Evolutionary conservation across 2,329 filamentous ascomycete species (phyloP).

Genomic region (Bipolaris zeicola): DNA sequence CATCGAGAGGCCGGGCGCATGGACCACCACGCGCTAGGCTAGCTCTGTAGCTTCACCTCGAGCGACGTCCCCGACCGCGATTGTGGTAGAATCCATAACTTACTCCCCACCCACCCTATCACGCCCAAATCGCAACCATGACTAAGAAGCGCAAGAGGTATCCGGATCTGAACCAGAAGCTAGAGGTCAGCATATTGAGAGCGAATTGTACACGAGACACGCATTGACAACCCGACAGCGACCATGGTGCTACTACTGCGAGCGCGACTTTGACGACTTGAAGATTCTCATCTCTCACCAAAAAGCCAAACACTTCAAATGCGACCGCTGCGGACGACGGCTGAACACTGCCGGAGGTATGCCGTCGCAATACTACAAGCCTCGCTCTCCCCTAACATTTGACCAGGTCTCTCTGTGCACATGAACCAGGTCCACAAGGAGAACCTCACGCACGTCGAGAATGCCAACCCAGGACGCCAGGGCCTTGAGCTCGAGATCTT

Average conservation of each 20-base stretch:
- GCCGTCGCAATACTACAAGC: slow-evolving; percentile 26
- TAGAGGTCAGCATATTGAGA: slow-evolving; percentile 52
- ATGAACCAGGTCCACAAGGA: slow-evolving; percentile 99
- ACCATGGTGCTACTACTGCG: slow-evolving; percentile 99
- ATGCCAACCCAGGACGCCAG: slow-evolving; percentile 84
- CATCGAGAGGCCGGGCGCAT: slow-evolving; percentile 9
- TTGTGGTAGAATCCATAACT: slow-evolving; percentile 1
- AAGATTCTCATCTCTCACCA: slow-evolving; percentile 97
- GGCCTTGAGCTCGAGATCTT: slow-evolving; percentile 94
- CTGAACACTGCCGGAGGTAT: slow-evolving; percentile 93
- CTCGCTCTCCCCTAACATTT: slow-evolving; percentile 11
- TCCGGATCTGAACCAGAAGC: slow-evolving; percentile 85
- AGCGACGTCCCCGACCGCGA: slow-evolving; percentile 11
- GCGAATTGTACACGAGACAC: neutral
- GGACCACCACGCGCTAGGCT: slow-evolving; percentile 25
- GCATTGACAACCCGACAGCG: slow-evolving; percentile 51
- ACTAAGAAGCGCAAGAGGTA: slow-evolving; percentile 85
- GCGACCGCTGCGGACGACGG: slow-evolving; percentile 83
- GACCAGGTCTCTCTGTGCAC: slow-evolving; percentile 85
- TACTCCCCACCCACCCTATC: slow-evolving; percentile 1
- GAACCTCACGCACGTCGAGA: slow-evolving; percentile 83
- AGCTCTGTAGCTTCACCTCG: slow-evolving; percentile 22
- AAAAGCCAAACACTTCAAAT: slow-evolving; percentile 99
- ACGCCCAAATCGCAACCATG: slow-evolving; percentile 25
- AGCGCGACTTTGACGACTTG: slow-evolving; percentile 96